A percentile compares a stretch with the other conserved stretches of the same genome.
Evolutionary conservation across 2,329 filamentous ascomycete species (phyloP).

Genomic region (Triangularia verruculosa): DNA sequence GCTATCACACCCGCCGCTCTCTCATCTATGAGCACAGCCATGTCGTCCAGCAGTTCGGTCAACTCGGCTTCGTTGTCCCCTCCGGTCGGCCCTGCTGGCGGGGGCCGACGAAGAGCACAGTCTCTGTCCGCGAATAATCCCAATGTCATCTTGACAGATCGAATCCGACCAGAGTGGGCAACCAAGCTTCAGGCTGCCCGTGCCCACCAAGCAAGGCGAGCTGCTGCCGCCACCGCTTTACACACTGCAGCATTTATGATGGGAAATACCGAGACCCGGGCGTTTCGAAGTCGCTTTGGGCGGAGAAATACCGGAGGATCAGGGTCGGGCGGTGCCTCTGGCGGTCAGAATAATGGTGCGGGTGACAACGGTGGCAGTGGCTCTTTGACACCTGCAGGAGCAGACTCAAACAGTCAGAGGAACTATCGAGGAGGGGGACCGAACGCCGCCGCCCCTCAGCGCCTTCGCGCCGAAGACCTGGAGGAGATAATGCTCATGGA

Average conservation of each 20-base stretch:
- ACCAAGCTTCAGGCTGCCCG: conserved; percentile 83
- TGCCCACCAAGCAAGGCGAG: conserved; percentile 78
- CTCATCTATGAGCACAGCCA: conserved; percentile 62
- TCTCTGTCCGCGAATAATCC: conserved; percentile 78
- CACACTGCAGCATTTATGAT: conserved; percentile 95
- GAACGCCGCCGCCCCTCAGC: conserved; percentile 27
- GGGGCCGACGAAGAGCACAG: conserved; percentile 42
- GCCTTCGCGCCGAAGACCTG: conserved; percentile 72
- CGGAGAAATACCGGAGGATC: conserved; percentile 50
- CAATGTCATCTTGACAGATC: conserved; percentile 87
- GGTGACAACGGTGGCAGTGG: conserved; percentile 30
- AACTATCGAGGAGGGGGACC: conserved; percentile 31
- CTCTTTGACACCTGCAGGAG: conserved; percentile 25
- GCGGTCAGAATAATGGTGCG: conserved; percentile 22
- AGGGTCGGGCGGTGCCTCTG: conserved; percentile 26
- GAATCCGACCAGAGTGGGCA: conserved; percentile 90
- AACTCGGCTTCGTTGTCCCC: conserved; percentile 53
- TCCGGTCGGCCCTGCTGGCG: conserved; percentile 27
- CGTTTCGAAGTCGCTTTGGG: conserved; percentile 54
- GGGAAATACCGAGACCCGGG: conserved; percentile 57
- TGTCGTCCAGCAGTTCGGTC: conserved; percentile 83
- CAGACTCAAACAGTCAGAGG: conserved; percentile 26
- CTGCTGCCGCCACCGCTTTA: conserved; percentile 88
- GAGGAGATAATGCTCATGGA: conserved; percentile 99
- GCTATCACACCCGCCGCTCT: conserved; percentile 47